Conservation (phyloP, 2,329 filamentous ascomycete species). For the Macrophomina phaseolina region DNA sequence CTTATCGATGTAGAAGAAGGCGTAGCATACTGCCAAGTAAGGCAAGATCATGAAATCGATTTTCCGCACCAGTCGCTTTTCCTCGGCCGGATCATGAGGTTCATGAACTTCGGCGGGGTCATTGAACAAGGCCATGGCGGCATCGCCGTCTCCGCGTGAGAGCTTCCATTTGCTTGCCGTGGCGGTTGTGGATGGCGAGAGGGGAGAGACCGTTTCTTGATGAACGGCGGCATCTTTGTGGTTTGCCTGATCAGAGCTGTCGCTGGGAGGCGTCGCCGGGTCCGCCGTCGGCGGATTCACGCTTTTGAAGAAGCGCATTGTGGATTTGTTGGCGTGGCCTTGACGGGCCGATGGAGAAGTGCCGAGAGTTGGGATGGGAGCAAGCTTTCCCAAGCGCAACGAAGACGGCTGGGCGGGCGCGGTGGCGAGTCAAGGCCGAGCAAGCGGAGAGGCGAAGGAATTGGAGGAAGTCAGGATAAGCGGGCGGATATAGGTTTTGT, state of each 20-base stretch:
- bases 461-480: neutral
- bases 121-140: slow-evolving; percentile 58
- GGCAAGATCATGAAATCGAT: slow-evolving; percentile 67
- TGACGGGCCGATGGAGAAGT: neutral
- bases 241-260: neutral
- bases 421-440: neutral
- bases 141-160: slow-evolving; percentile 51
- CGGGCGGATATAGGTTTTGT: neutral
- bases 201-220: neutral
- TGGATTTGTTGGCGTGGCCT: neutral
- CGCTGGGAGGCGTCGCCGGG: neutral
- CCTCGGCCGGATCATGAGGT: slow-evolving; percentile 53
- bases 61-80: slow-evolving; percentile 57
- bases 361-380: neutral
- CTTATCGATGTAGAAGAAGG: slow-evolving; percentile 47
- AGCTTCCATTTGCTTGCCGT: slow-evolving; percentile 32
- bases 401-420: slow-evolving; percentile 9
- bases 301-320: slow-evolving; percentile 4
- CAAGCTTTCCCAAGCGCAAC: slow-evolving; percentile 18
- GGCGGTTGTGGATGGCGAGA: neutral
- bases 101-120: slow-evolving; percentile 54
- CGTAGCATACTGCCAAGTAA: slow-evolving; percentile 60
- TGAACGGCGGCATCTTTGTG: slow-evolving; percentile 5
- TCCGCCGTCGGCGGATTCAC: neutral
- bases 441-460: neutral